Evolutionary conservation across 257 asterid genomes (phyloP).

Genomic region (Leptodermis oblonga): DNA sequence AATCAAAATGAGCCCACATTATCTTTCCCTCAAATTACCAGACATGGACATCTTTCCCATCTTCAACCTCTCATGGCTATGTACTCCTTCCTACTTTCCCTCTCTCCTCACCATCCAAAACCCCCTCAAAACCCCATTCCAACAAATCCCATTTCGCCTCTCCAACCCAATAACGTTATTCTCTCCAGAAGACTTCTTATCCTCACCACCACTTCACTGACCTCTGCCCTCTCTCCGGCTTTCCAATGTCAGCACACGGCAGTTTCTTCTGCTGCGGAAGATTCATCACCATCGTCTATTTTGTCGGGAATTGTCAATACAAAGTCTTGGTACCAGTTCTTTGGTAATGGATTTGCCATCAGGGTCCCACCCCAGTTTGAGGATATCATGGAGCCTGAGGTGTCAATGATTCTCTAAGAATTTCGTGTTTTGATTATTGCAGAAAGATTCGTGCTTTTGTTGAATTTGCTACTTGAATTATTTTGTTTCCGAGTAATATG

Average conservation of each 20-base stretch:
- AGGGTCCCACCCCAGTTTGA: conserved; percentile 85
- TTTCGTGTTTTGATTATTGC: neutral
- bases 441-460: no score
- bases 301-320: conserved; percentile 79
- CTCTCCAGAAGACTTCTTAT: conserved; percentile 49
- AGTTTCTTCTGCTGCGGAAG: conserved; percentile 35
- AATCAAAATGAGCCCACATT: conserved; percentile 23
- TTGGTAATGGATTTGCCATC: conserved; percentile 81
- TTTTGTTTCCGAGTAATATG: no score
- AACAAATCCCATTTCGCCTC: no score
- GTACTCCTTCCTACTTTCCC: conserved; percentile 33
- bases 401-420: conserved; percentile 16
- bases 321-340: conserved; percentile 83
- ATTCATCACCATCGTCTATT: conserved; percentile 38
- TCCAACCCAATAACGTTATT: conserved; percentile 10
- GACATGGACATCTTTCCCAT: conserved; percentile 22
- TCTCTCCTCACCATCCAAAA: conserved; percentile 38
- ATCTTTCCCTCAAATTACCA: conserved; percentile 15
- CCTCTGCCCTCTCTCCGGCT: conserved; percentile 13
- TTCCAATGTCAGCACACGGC: conserved; percentile 26
- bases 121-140: conserved; percentile 22
- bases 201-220: conserved; percentile 39
- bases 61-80: conserved; percentile 27
- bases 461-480: neutral
- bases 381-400: conserved; percentile 86